These are phyloP conservation scores for Quercus ilex DNA, from an alignment of 306 rosid genomes.

Conservation along the genomic window DNA sequence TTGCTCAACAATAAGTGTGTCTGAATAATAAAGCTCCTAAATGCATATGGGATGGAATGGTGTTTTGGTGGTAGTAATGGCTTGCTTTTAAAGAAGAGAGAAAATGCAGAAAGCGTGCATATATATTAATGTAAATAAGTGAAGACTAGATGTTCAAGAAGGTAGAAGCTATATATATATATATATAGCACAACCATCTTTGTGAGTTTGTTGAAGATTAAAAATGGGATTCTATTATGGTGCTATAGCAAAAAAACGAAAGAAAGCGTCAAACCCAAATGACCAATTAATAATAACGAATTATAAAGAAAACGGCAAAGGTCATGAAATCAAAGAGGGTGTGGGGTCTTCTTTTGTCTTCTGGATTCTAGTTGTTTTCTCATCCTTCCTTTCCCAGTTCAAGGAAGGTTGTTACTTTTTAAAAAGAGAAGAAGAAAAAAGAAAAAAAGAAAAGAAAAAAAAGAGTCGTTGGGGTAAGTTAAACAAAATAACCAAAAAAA, in stretches of 20 bases:
- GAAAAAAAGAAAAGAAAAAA: conserved; percentile 17
- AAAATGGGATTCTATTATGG: neutral
- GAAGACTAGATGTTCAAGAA: neutral
- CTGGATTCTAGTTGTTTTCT: neutral
- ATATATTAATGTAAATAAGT: conserved; percentile 13
- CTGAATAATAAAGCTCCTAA: no score
- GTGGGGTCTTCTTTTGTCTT: conserved; percentile 11
- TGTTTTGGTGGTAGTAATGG: neutral
- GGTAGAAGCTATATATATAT: neutral
- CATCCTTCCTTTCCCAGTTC: neutral
- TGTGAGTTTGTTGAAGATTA: conserved; percentile 18
- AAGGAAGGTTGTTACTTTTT: conserved; percentile 12
- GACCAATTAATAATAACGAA: neutral
- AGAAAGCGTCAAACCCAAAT: neutral
- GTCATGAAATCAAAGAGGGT: no score
- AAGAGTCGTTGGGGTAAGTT: conserved; percentile 8
- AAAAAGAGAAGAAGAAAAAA: no score
- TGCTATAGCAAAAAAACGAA: neutral
- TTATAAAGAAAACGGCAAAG: conserved; percentile 7
- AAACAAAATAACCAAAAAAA: neutral
- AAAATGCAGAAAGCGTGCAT: conserved; percentile 6
- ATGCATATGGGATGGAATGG: neutral
- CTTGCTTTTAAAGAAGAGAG: conserved; percentile 1
- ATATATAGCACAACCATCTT: conserved; percentile 29
- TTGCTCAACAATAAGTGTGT: neutral